Evolutionary conservation across 2,329 filamentous ascomycete genomes (phyloP), one percentile per base, ranked within the genome.

Genomic region (Exophiala sp.): DNA sequence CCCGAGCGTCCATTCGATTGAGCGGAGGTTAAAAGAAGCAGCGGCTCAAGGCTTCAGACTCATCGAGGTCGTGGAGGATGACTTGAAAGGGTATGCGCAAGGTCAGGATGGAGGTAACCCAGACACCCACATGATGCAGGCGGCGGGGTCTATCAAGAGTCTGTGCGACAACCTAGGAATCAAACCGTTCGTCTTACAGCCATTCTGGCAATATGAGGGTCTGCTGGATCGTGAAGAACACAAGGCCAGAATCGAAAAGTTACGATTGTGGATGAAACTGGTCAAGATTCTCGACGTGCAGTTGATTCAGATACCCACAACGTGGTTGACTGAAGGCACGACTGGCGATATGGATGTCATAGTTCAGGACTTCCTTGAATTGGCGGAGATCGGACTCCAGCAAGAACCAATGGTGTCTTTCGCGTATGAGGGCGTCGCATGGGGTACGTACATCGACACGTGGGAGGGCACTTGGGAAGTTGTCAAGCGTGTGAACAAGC

Each of bases 161-260:
- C 12, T 40, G 6, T 55, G 52, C 47, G 52, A 55, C 32, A 16
- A 34, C 7, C 42, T 50, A 5, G 21, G 36, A 20, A 6, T 42
- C 2, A 42, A 42, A 32, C 3, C 24, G 8, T 3, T 24, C 91
- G 0, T 88, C 90, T 43, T 59, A 10, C 57, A 59, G 65, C 88
- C 88, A 0, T 91, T 92, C 66, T 80, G 81, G 72, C 82, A 89
- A 70, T 90, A 87, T 69, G 88, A 91, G 62, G 89, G 88, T 1
- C 76, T 91, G 0, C 57, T 83, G 6, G 82, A 89, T 68, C 77
- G 86, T 8, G 63, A 69, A n/a, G 74, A 80, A 57, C 85, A 88
- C 63, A 69, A 70, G 1, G 69, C 74, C 24, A 75, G 82, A 5
- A 69, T 90, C 24, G 74, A 80, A 16, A 80, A 89, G 62, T 76